These are phyloP conservation scores for Ulota crispa DNA, from an alignment of 225 moss, liverwort and hornwort species.

Conservation along the genomic window DNA sequence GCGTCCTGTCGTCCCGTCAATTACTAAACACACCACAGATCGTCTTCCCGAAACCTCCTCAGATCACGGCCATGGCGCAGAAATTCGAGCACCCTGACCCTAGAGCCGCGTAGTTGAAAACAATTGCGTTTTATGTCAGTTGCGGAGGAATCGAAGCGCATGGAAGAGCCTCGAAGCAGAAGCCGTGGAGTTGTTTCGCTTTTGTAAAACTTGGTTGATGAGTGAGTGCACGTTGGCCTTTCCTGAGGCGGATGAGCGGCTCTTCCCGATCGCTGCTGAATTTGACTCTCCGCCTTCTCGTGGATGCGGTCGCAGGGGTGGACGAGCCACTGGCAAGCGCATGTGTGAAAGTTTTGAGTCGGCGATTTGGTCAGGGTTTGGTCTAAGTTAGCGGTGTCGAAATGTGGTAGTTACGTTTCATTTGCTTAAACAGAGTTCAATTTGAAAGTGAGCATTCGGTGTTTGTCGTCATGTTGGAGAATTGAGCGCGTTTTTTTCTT, in stretches of 20 bases:
- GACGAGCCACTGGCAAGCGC: neutral
- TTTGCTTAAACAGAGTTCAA: neutral
- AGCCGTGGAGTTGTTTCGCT: neutral
- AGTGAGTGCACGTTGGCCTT: neutral
- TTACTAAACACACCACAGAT: conserved; percentile 16
- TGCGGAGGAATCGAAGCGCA: neutral
- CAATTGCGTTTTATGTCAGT: neutral
- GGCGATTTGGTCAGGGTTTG: neutral
- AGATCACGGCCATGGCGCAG: conserved; percentile 24
- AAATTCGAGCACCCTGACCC: neutral
- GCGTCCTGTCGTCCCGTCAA: neutral
- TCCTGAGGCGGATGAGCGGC: neutral
- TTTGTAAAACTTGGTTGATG: neutral
- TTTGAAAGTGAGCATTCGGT: neutral
- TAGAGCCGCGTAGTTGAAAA: neutral
- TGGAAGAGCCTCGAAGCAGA: conserved; percentile 16
- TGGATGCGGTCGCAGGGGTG: conserved; percentile 1
- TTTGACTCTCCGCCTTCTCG: neutral
- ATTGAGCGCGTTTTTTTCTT: neutral
- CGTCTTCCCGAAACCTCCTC: neutral
- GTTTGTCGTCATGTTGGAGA: neutral
- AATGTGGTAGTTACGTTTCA: neutral
- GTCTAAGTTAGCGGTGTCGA: neutral
- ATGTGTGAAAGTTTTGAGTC: neutral
- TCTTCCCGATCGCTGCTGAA: neutral